These are phyloP conservation scores for Hypoxylon sp. DNA, from an alignment of 2,329 filamentous ascomycete species.

Conservation along the genomic window DNA sequence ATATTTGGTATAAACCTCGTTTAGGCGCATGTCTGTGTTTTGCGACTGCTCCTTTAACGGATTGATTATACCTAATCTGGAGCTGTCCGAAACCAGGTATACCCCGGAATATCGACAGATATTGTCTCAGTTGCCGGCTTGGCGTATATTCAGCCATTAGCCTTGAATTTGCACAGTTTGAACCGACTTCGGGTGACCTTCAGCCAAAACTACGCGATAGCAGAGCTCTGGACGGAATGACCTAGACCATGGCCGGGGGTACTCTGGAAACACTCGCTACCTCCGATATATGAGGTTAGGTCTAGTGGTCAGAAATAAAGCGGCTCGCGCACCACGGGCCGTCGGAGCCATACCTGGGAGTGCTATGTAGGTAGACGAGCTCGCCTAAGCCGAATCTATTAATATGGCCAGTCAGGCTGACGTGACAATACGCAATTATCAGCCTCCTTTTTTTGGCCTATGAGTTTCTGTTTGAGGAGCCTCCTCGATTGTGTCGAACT, in stretches of 20 bases:
- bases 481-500: neutral
- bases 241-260: conserved; percentile 14
- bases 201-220: conserved; percentile 10
- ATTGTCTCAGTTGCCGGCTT: conserved; percentile 31
- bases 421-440: neutral
- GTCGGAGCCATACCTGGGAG: neutral
- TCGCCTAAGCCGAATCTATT: conserved; percentile 12
- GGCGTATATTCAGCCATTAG: conserved; percentile 24
- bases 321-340: conserved; percentile 3
- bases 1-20: neutral
- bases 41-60: neutral
- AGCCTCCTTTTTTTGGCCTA: neutral
- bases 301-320: conserved; percentile 4
- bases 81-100: conserved; percentile 19
- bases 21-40: conserved; percentile 9
- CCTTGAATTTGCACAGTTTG: conserved; percentile 14
- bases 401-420: conserved; percentile 1
- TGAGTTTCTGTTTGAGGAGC: neutral
- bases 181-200: conserved; percentile 14
- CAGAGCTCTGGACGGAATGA: conserved; percentile 6
- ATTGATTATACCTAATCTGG: conserved; percentile 5
- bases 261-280: conserved; percentile 6
- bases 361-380: conserved; percentile 21
- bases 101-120: conserved; percentile 15
- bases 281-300: conserved; percentile 21